phyloP scores from a whole-genome alignment of 116 monocot genomes.

The Phalaenopsis hybrid region DNA sequence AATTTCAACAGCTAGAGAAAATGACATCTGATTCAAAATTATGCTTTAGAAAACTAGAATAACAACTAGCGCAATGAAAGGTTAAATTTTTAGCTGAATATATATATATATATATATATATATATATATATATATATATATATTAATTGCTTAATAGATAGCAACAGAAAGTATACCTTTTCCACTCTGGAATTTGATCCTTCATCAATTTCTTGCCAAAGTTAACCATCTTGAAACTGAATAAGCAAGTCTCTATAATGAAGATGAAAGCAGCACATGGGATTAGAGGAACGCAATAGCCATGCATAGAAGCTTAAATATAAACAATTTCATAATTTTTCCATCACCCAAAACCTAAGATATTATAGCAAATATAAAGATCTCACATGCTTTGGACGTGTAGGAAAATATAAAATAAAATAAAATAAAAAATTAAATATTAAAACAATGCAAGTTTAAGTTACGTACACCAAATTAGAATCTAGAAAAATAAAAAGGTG shows the following conservation, averaged over 20 bases:
- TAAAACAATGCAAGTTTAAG: not conserved
- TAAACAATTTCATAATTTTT: not conserved
- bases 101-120: not conserved
- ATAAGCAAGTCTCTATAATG: not conserved
- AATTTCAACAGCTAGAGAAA: not conserved
- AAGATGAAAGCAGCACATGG: not conserved
- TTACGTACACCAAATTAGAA: not conserved
- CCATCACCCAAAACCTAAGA: not conserved
- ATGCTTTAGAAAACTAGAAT: not conserved
- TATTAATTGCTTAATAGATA: not conserved
- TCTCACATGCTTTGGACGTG: not conserved
- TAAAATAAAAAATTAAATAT: not conserved
- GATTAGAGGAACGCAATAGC: not conserved
- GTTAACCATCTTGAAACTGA: conserved; percentile 41
- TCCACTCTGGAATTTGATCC: conserved; percentile 53
- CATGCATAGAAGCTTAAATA: not conserved
- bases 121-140: too few species aligned
- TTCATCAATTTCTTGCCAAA: conserved; percentile 43
- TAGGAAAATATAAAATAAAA: not conserved
- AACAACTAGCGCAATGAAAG: not conserved
- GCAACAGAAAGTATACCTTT: conserved; percentile 26
- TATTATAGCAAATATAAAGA: not conserved
- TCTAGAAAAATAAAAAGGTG: not conserved
- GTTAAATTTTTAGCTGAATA: not conserved
- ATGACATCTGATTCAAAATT: not conserved